These are phyloP conservation scores for Nissolia schottii DNA, from an alignment of 306 rosid genomes.

Conservation along the genomic window DNA sequence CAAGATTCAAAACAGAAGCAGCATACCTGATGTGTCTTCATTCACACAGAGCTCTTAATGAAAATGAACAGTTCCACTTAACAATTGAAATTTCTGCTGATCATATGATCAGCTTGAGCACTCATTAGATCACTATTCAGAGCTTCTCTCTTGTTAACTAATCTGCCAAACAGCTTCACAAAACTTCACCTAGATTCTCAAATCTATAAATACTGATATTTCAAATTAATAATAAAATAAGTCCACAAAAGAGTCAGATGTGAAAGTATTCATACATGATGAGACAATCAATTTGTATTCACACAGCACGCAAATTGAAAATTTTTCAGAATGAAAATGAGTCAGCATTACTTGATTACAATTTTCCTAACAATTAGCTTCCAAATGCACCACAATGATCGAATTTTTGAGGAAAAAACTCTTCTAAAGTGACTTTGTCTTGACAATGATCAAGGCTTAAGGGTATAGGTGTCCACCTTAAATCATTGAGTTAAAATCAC, in stretches of 20 bases:
- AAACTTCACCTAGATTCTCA: not conserved
- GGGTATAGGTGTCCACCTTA: no score
- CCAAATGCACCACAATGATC: no score
- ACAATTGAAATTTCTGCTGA: not conserved
- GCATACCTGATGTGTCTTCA: not conserved
- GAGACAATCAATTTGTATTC: no score
- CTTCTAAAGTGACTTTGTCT: no score
- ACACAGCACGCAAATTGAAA: no score
- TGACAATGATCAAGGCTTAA: no score
- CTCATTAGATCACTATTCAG: not conserved
- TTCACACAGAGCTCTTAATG: not conserved
- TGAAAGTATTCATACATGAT: no score
- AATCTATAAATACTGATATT: not conserved
- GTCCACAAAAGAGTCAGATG: no score
- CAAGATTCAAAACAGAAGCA: not conserved
- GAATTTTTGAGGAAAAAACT: no score
- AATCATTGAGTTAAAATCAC: no score
- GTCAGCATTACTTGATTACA: not conserved
- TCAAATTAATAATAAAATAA: not conserved
- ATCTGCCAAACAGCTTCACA: not conserved
- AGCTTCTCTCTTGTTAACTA: not conserved
- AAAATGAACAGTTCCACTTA: not conserved
- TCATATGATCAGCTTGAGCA: not conserved
- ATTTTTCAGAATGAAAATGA: not conserved
- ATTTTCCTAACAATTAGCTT: no score